Evolutionary conservation across 2,329 filamentous ascomycete species (phyloP).

Genomic region (Fusarium graminum): DNA sequence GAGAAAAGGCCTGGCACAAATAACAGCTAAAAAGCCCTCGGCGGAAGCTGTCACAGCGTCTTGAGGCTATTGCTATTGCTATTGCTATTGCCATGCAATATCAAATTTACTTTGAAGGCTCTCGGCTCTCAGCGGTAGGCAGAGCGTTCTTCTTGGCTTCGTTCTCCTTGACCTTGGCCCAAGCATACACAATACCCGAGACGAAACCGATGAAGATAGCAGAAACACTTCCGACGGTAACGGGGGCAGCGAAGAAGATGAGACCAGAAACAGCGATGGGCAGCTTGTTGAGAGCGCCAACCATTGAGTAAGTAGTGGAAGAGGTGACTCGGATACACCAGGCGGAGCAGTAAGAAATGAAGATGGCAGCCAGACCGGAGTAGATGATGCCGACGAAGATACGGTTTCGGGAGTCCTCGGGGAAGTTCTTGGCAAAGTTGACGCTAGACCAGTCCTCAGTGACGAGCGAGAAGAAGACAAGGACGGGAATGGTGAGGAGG

Average conservation of each 20-base stretch:
- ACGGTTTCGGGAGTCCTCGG: slow-evolving; percentile 78
- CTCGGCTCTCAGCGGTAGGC: slow-evolving; percentile 67
- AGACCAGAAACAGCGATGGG: slow-evolving; percentile 93
- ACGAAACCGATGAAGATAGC: slow-evolving; percentile 93
- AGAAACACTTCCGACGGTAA: slow-evolving; percentile 92
- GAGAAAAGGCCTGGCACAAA: slow-evolving; percentile 4
- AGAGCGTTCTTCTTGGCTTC: slow-evolving; percentile 68
- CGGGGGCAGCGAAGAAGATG: slow-evolving; percentile 93
- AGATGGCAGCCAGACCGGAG: slow-evolving; percentile 91
- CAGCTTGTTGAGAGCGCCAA: slow-evolving; percentile 97
- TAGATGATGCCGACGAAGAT: slow-evolving; percentile 91
- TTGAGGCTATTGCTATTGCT: not conserved
- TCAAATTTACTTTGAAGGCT: slow-evolving; percentile 34
- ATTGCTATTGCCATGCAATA: not conserved
- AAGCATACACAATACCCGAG: slow-evolving; percentile 91
- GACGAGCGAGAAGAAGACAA: slow-evolving; percentile 83
- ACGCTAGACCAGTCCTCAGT: slow-evolving; percentile 91
- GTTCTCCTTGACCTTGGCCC: slow-evolving; percentile 69
- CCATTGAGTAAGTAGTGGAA: slow-evolving; percentile 98
- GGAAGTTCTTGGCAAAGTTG: slow-evolving; percentile 92
- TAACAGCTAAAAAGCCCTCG: slow-evolving; percentile 3
- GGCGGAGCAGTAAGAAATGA: slow-evolving; percentile 98
- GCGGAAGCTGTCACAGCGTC: not conserved
- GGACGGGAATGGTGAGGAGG: slow-evolving; percentile 92
- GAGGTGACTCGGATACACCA: slow-evolving; percentile 99